Evolutionary conservation across 352 stramenopile genomes (phyloP), one percentile per base, ranked within the genome.

Genomic region (Phytophthora foliorum): DNA sequence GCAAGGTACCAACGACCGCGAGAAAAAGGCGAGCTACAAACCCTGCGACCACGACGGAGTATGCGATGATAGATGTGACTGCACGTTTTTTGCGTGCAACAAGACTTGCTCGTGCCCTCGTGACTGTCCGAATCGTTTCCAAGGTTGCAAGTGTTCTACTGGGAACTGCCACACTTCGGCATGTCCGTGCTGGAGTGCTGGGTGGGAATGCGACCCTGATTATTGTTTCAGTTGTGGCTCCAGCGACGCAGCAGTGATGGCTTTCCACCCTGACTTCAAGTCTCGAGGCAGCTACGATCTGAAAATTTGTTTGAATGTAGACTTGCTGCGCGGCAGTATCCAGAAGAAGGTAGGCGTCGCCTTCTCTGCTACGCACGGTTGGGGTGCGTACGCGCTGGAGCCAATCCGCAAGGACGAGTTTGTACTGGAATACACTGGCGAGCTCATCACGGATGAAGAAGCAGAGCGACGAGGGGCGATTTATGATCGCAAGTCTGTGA

Each of bases 391-490:
- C 29, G 84, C 82, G 0, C 67, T 92, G 1, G 82, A 92, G 36
- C 72, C 77, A 8, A 90, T 94, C 32, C 68, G 72, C 5, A 89
- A 89, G 52, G 82, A 81, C 27, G 86, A 92, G 21, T 92, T 93
- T 53, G 73, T 94, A 7, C 78, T 88, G 51, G 86, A 94, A 54
- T 94, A 94, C 69, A 88, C 78, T 3, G 86, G 86, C 19, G 75
- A 75, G n/a, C 46, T 93, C 4, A 88, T 94, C 45, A 83, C 80
- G 14, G 78, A 94, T 36, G 80, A 90, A n/a, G 87, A 95, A 32
- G 87, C 87, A 6, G 87, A 95, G 58, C 82, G 87, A 10, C 86
- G 87, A 52, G 93, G 93, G 4, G 81, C 72, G 10, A 82, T 97
- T n/a, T 97, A 98, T 63, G 76, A 93, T 39, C 82, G 87, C 25